Conservation (phyloP, 805 yeast genomes). For the Isabelozyma heimii region DNA sequence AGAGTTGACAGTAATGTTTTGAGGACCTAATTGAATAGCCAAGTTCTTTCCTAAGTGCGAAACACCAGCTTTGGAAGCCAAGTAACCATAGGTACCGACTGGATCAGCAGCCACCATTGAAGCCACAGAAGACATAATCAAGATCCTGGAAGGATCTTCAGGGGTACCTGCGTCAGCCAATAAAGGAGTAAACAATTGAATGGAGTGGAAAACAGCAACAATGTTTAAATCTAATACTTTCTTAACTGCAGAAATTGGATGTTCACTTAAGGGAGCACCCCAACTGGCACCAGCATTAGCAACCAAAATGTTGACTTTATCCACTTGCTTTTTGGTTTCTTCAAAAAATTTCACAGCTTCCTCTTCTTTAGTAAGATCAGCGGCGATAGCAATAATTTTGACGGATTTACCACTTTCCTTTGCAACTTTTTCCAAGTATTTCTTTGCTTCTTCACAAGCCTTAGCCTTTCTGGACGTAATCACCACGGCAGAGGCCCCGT, state of each 20-base stretch:
- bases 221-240: constrained; percentile 65
- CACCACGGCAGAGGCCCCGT: constrained; percentile 61
- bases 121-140: constrained; percentile 67
- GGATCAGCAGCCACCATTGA: constrained; percentile 41
- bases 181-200: constrained; percentile 60
- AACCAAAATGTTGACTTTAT: constrained; percentile 57
- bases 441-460: constrained; percentile 60
- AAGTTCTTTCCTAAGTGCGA: constrained; percentile 63
- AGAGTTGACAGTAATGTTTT: constrained; percentile 64
- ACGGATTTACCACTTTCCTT: constrained; percentile 28
- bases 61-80: constrained; percentile 74
- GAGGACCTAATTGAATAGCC: constrained; percentile 65
- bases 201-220: constrained; percentile 63
- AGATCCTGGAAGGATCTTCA: constrained; percentile 61
- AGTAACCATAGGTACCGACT: constrained; percentile 66
- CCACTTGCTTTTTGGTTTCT: constrained; percentile 37
- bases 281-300: constrained; percentile 82
- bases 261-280: constrained; percentile 64
- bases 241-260: constrained; percentile 58
- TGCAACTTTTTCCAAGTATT: constrained; percentile 33
- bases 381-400: constrained; percentile 45
- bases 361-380: constrained; percentile 51
- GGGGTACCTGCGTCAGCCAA: constrained; percentile 49
- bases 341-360: constrained; percentile 47
- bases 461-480: constrained; percentile 62